A percentile compares a stretch with the other conserved stretches of the same genome.
phyloP scores from a whole-genome alignment of 306 rosid species.

The Crataegus laevigata region DNA sequence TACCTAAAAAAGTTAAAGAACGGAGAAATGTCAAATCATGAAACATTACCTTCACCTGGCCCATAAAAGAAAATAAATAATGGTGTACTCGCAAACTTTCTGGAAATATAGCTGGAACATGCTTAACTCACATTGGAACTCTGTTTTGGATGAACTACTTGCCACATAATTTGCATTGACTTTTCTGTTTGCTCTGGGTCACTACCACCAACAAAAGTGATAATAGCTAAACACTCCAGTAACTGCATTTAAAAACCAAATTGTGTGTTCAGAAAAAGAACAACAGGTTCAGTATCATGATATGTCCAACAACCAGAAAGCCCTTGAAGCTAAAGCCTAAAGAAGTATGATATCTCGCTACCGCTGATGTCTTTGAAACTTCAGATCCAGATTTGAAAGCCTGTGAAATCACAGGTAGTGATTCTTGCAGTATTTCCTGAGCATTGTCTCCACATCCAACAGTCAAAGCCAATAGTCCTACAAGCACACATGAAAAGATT shows the following conservation, averaged over 20 bases:
- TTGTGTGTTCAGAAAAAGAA: neutral
- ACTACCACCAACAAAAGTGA: slow-evolving; percentile 76
- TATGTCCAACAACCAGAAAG: neutral
- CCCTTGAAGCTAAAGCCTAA: neutral
- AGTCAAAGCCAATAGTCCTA: slow-evolving; percentile 81
- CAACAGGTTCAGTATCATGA: neutral
- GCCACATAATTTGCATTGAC: slow-evolving; percentile 93
- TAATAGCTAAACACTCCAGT: slow-evolving; percentile 79
- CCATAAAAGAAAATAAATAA: neutral
- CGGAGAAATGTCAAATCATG: neutral
- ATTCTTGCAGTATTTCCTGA: slow-evolving; percentile 65
- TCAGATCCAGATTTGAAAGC: slow-evolving; percentile 55
- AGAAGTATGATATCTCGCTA: slow-evolving; percentile 14
- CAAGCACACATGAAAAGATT: slow-evolving; percentile 7
- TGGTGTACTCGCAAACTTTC: neutral
- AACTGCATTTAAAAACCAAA: slow-evolving; percentile 44
- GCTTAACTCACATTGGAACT: slow-evolving; percentile 55
- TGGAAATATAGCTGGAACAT: neutral
- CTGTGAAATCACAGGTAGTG: slow-evolving; percentile 44
- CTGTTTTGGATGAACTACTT: slow-evolving; percentile 74
- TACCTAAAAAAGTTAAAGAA: slow-evolving; percentile 38
- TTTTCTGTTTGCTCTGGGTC: slow-evolving; percentile 76
- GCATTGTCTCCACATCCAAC: slow-evolving; percentile 72
- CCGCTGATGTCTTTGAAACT: slow-evolving; percentile 43
- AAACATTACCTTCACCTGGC: neutral